Evolutionary conservation across 2,329 filamentous ascomycete species (phyloP).

Genomic region (Aspergillus nomiae): DNA sequence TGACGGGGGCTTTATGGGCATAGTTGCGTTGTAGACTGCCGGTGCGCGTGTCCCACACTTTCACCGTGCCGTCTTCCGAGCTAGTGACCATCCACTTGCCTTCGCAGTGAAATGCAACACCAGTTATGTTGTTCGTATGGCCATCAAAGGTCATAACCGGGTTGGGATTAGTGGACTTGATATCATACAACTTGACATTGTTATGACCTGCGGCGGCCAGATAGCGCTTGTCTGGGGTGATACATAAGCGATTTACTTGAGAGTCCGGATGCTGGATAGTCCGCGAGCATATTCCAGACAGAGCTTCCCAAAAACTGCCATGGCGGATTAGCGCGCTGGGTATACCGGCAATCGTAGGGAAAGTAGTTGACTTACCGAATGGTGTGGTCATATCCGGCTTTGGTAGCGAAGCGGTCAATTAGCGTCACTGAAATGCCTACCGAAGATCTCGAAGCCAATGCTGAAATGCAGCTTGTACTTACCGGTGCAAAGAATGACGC

Average conservation of each 20-base stretch:
- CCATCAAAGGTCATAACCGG: constrained; percentile 92
- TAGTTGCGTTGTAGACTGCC: constrained; percentile 91
- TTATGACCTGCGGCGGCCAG: constrained; percentile 80
- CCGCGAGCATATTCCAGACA: constrained; percentile 95
- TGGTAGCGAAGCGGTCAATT: constrained; percentile 12
- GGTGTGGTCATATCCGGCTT: constrained; percentile 74
- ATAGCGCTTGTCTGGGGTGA: constrained; percentile 96
- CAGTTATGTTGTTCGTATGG: constrained; percentile 93
- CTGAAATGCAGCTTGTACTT: constrained; percentile 42
- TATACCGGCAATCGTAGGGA: neutral
- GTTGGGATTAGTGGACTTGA: constrained; percentile 96
- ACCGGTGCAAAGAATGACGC: constrained; percentile 69
- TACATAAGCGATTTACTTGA: constrained; percentile 96
- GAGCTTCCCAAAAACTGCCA: constrained; percentile 90
- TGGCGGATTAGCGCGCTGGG: constrained; percentile 7
- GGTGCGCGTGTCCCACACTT: constrained; percentile 92
- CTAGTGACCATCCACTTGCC: constrained; percentile 99
- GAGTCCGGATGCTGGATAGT: constrained; percentile 98
- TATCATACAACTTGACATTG: constrained; percentile 96
- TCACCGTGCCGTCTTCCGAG: constrained; percentile 93
- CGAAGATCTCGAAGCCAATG: neutral
- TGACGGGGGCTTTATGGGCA: constrained; percentile 82
- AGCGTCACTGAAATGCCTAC: neutral
- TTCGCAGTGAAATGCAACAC: constrained; percentile 96
- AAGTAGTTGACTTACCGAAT: constrained; percentile 59